Percentiles rank a stretch among this genome's conserved stretches.
Evolutionary conservation across 2,329 filamentous ascomycete species (phyloP).

Genomic region (Phyllosticta capitalensis): DNA sequence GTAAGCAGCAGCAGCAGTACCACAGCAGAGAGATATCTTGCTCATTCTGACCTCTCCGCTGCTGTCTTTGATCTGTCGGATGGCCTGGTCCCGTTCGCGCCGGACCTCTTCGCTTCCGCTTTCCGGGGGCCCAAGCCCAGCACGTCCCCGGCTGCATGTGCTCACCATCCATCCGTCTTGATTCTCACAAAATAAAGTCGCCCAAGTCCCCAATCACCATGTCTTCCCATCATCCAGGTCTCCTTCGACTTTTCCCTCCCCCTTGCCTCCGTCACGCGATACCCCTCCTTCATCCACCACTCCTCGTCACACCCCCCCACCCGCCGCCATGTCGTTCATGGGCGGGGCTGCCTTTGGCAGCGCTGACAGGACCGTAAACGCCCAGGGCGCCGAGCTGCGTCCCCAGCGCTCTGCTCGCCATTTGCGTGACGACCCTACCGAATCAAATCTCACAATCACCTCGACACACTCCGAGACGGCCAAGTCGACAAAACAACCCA

Average conservation of each 20-base stretch:
- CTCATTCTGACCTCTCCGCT: background rate
- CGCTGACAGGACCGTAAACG: constrained; percentile 1
- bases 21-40: no score
- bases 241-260: no score
- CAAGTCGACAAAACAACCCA: constrained; percentile 13
- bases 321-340: constrained; percentile 11
- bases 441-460: background rate
- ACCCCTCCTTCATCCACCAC: background rate
- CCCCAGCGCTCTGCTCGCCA: background rate
- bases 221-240: background rate
- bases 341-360: constrained; percentile 4
- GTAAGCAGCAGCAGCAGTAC: no score
- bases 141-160: background rate
- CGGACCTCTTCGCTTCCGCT: background rate
- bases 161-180: background rate
- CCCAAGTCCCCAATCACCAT: background rate
- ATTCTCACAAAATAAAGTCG: background rate
- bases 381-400: background rate
- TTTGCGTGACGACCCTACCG: constrained; percentile 11
- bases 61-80: background rate
- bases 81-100: background rate
- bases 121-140: background rate
- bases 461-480: constrained; percentile 10
- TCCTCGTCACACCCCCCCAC: background rate
- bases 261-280: background rate